Base-by-base conservation (phyloP, 306 rosid species). In the Pyrus betulifolia region DNA sequence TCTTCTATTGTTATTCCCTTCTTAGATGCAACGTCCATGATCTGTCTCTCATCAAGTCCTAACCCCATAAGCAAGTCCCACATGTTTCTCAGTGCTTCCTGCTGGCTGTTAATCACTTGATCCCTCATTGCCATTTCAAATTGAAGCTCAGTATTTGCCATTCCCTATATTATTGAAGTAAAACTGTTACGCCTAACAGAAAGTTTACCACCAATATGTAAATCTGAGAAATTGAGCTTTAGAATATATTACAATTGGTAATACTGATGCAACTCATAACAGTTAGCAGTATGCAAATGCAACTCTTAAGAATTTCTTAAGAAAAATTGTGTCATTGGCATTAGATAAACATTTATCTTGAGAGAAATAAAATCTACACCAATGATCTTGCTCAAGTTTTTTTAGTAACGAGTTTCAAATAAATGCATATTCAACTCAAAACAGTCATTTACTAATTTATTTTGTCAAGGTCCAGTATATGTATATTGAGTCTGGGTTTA, bases 81-180 rank as follows among this genome's bases (percentile, higher is more conserved):
- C 59, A 84, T 52, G 77, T 84, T 81, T 73, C 78, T 84, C 60
- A 86, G 76, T 11, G 86, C 73, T 82, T 88, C 89, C 70, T 86
- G 74, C 82, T 86, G 92, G 77, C 82, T 82, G 78, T 82, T 81
- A 76, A 88, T 88, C 62, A 86, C 84, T 86, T 88, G 92, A 73
- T 88, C 92, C 82, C 88, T 86, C 87, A 86, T 84, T 69, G 92
- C 92, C 86, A 88, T 80, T 82, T 88, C 92, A 69, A 86, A 84
- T 77, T 84, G 92, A 76, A 86, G 92, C 80, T 86, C 90, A 35
- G 88, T 84, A 64, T 88, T 88, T 15, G 92, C 81, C 88, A 86
- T 88, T 69, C 89, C 88, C 90, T 88, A 46, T 6, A 35, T 10
- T 42, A 86, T 60, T 31, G 64, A 54, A 4, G 49, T 40, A 57